Base-by-base conservation (phyloP, 306 rosid genomes). In the Gillenia trifoliata region DNA sequence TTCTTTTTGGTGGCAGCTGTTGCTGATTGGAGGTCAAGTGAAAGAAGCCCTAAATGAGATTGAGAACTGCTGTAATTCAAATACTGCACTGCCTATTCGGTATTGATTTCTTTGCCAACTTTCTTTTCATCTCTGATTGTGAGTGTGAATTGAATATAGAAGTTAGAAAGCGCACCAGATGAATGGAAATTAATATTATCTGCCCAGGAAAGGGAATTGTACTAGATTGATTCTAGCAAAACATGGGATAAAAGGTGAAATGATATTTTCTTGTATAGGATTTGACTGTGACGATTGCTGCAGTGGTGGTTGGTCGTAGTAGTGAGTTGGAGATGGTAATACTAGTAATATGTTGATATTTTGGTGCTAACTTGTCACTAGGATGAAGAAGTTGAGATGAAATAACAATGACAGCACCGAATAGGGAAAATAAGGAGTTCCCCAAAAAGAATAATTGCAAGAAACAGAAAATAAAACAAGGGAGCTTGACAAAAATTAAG, bases 21-120 rank as follows among this genome's bases (percentile, higher is more conserved):
- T 88, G 86, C 84, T 89, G 78, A 85, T 93, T 31, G 88, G 90
- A 73, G 96, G 96, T 84, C 86, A 72, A 78, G 85, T 91, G 68
- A 83, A 86, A 13, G 79, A 86, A 74, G 98, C 88, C 71, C 75
- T 91, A 17, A 67, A 80, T 52, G 80, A 43, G 66, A 83, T 91
- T 33, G 87, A 89, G 77, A 62, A 83, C 38, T 81, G 87, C 22
- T 85, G 96, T 68, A 30, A 45, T 70, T 79, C 92, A 63, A 63
- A 71, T 36, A 28, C 89, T 64, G 79, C 75, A n/a, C 84, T 82
- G 61, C 91, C 88, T 31, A 19, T 67, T 29, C 90, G 96, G 98
- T 93, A 86, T 60, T 55, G 34, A n/a, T 71, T 43, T 66, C 70
- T 43, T 79, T 62, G 31, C 66, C 71, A 60, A 26, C 64, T 64